Evolutionary conservation across 352 stramenopile species (phyloP).

Genomic region (Pythium volutum): DNA sequence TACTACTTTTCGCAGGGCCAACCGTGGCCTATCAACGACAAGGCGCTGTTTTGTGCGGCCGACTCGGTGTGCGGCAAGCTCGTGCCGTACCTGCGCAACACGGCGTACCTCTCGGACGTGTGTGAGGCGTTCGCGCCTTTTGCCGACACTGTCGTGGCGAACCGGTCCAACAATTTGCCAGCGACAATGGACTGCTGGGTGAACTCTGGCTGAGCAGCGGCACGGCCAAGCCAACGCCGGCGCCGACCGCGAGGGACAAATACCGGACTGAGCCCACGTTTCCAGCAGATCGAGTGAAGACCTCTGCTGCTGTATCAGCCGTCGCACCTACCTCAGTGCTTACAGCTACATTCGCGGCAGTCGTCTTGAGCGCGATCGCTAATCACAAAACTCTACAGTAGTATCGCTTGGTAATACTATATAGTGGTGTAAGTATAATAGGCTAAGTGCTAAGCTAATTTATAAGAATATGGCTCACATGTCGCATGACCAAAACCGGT

Average conservation of each 20-base stretch:
- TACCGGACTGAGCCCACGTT: not conserved
- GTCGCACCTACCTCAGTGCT: not conserved
- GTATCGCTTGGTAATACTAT: no score
- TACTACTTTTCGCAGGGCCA: slow-evolving; percentile 19
- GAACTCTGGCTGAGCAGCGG: slow-evolving; percentile 2
- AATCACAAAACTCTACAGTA: not conserved
- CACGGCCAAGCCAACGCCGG: slow-evolving; percentile 17
- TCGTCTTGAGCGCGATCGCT: not conserved
- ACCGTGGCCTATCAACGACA: slow-evolving; percentile 21
- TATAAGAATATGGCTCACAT: not conserved
- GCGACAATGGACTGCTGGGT: slow-evolving; percentile 14
- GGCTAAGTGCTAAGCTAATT: slow-evolving; percentile 1
- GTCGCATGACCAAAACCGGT: slow-evolving; percentile 12
- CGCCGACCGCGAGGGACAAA: slow-evolving; percentile 5
- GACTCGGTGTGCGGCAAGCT: slow-evolving; percentile 16
- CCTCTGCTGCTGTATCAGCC: not conserved
- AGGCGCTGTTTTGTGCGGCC: slow-evolving; percentile 2
- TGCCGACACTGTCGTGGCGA: slow-evolving; percentile 16
- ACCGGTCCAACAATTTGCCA: slow-evolving; percentile 4
- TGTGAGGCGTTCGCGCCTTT: slow-evolving; percentile 13
- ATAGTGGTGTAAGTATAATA: no score
- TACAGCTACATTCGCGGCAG: not conserved
- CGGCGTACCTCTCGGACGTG: not conserved
- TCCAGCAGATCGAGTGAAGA: not conserved
- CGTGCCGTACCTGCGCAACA: slow-evolving; percentile 21